A percentile compares a stretch with the other conserved stretches of the same genome.
phyloP scores from a whole-genome alignment of 768 basidiomycete species.

The Serendipita sp. region DNA sequence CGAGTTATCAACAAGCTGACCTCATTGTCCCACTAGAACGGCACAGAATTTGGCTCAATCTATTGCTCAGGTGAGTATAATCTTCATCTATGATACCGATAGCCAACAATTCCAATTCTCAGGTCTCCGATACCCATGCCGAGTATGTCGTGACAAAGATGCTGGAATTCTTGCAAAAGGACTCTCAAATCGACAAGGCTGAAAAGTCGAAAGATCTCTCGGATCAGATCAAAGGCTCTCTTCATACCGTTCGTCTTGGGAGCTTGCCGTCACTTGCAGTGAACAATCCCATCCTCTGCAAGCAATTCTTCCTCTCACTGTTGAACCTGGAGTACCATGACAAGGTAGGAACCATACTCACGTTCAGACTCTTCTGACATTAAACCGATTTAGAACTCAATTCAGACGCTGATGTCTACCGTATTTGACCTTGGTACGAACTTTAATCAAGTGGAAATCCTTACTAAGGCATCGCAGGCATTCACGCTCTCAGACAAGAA shows the following conservation, averaged over 20 bases:
- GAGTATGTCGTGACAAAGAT: neutral
- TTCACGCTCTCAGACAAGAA: conserved; percentile 34
- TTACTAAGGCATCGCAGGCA: conserved; percentile 37
- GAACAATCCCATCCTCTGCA: conserved; percentile 37
- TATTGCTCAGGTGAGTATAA: neutral
- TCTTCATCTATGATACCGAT: neutral
- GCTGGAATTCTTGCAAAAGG: neutral
- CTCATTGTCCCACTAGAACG: neutral
- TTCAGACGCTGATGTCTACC: conserved; percentile 51
- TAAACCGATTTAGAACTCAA: conserved; percentile 37
- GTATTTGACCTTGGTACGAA: conserved; percentile 30
- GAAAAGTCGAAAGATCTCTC: neutral
- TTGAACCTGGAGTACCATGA: conserved; percentile 73
- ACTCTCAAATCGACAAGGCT: neutral
- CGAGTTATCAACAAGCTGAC: neutral
- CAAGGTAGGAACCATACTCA: conserved; percentile 34
- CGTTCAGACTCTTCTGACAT: neutral
- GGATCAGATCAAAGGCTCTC: neutral
- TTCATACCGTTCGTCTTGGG: neutral
- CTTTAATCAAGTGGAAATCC: conserved; percentile 46
- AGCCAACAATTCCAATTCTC: neutral
- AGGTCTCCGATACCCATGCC: conserved; percentile 1
- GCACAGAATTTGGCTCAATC: conserved; percentile 1
- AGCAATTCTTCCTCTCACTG: conserved; percentile 42
- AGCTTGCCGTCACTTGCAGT: conserved; percentile 18